A percentile compares a stretch with the other conserved stretches of the same genome.
phyloP scores from a whole-genome alignment of 2,329 filamentous ascomycete genomes.

The Penicillium sp. region DNA sequence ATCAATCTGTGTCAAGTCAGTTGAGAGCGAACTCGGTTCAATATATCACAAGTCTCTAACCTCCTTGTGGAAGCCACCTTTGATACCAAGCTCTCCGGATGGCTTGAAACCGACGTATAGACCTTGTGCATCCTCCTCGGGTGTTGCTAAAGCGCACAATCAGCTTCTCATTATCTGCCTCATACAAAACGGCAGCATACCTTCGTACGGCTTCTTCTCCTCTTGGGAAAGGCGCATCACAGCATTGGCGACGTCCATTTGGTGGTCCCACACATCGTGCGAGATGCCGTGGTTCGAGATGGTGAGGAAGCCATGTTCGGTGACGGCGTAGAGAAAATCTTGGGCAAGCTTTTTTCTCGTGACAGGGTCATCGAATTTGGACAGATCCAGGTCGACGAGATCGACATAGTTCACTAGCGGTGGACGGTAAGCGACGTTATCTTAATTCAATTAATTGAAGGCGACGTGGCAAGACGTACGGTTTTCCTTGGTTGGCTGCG shows the following conservation, averaged over 20 bases:
- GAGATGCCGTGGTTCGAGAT: conserved; percentile 6
- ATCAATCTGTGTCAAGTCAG: not conserved
- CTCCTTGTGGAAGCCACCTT: conserved; percentile 3
- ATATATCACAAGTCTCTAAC: too few species aligned
- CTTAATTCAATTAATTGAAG: not conserved
- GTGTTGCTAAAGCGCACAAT: not conserved
- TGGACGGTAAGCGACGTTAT: too few species aligned
- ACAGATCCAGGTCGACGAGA: conserved; percentile 5
- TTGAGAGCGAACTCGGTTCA: too few species aligned
- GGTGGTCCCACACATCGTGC: not conserved
- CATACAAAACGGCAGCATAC: not conserved
- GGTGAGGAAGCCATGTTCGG: conserved; percentile 3
- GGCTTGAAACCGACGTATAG: conserved; percentile 7
- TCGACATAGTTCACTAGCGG: conserved; percentile 9
- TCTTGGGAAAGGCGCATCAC: not conserved
- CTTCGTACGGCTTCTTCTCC: conserved; percentile 6
- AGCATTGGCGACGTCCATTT: conserved; percentile 1
- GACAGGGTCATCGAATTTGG: not conserved
- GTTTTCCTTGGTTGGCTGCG: too few species aligned
- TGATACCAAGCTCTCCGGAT: not conserved
- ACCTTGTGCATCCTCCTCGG: conserved; percentile 5
- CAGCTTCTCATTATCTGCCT: not conserved
- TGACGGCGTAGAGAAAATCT: not conserved
- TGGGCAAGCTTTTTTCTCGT: conserved; percentile 1
- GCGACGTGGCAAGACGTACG: too few species aligned